These are phyloP conservation scores for Sphagnum fallax DNA, from an alignment of 228 moss, liverwort and hornwort species.

Conservation along the genomic window DNA sequence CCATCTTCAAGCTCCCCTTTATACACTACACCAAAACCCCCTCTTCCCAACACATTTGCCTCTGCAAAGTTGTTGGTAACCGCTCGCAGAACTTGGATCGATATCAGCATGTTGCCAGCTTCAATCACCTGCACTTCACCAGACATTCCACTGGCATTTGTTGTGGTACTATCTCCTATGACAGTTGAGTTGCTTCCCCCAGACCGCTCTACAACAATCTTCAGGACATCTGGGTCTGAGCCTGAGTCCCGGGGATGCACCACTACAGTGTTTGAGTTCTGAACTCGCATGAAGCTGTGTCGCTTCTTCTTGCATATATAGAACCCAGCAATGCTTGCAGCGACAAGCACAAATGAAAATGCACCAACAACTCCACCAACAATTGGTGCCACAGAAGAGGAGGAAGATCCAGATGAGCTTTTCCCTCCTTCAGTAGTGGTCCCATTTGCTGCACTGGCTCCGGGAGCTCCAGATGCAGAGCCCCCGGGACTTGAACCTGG, in stretches of 20 bases:
- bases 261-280: slow-evolving; percentile 62
- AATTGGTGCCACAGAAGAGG: slow-evolving; percentile 27
- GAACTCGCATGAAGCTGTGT: slow-evolving; percentile 26
- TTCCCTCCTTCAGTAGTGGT: slow-evolving; percentile 1
- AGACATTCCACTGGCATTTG: slow-evolving; percentile 40
- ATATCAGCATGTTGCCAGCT: slow-evolving; percentile 65
- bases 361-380: slow-evolving; percentile 48
- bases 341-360: slow-evolving; percentile 11
- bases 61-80: slow-evolving; percentile 89
- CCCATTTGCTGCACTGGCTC: neutral
- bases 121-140: slow-evolving; percentile 73
- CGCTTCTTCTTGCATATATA: slow-evolving; percentile 37
- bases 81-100: slow-evolving; percentile 66
- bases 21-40: slow-evolving; percentile 94
- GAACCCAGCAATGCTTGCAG: slow-evolving; percentile 22
- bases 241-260: slow-evolving; percentile 80
- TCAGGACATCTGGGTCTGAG: slow-evolving; percentile 79
- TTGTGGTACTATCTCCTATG: slow-evolving; percentile 9
- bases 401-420: slow-evolving; percentile 9
- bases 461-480: neutral
- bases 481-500: neutral
- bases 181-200: neutral
- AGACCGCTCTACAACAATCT: slow-evolving; percentile 37
- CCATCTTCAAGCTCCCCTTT: slow-evolving; percentile 93
- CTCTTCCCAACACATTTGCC: slow-evolving; percentile 74